Evolutionary conservation across 495 filamentous ascomycete genomes (phyloP), one percentile per base, ranked within the genome.

Genomic region (Aspergillus egyptiacus): DNA sequence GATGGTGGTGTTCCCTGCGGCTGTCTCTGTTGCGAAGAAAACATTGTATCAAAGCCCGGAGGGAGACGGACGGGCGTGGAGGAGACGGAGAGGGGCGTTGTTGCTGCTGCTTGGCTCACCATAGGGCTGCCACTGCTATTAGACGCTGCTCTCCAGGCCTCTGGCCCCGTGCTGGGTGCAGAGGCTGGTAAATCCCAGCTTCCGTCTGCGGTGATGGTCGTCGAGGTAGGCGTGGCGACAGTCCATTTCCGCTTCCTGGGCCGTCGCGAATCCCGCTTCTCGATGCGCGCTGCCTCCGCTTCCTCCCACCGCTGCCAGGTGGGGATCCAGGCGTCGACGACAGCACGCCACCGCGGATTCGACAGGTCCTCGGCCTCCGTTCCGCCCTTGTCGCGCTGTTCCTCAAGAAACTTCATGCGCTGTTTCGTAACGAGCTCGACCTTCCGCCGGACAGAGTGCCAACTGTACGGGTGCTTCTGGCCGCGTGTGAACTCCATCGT

Each of bases 401-500:
- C 69, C 2, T 71, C 64, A 0, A 72, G 58, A 36, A 63, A 67
- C 49, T 72, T 68, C 50, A 70, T 65, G 8, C 71, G 60, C 55
- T 70, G 68, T 33, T 70, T 74, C 24, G 71, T 72, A 6, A 71
- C 65, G 18, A 67, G 35, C 48, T 74, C 71, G 2, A 74, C 71
- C 52, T 72, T 74, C 22, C 71, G 60, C 6, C 71, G 71, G 13
- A 74, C 71, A 13, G 69, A 72, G 17, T 74, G 69, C 71, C 71
- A 74, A 13, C 65, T 69, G 53, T 74, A 74, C 8, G 68, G 66
- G 31, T 69, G 64, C 18, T 68, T 69, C 36, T 70, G 64, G 15
- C 62, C 59, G 20, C 50, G 55, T 6, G 64, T 68, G 47, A 74
- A 74, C 37, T 72, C 69, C 20, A 53, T 53, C 10, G 71, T 65